Evolutionary conservation across 805 yeast genomes (phyloP).

Genomic region (Torulaspora delbrueckii): DNA sequence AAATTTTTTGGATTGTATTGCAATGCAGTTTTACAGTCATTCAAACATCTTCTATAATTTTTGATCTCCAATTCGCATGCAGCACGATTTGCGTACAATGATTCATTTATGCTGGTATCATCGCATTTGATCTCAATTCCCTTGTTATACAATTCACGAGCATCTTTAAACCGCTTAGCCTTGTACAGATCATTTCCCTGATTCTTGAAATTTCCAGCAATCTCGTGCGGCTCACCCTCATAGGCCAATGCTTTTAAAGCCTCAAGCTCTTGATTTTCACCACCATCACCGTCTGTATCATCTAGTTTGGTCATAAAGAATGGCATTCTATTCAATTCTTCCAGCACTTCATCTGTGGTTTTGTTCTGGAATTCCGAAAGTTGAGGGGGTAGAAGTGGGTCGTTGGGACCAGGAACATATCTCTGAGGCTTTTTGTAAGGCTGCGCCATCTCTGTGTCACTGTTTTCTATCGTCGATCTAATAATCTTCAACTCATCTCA

Average conservation of each 20-base stretch:
- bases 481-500: not conserved
- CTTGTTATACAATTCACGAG: conserved; percentile 71
- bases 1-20: conserved; percentile 59
- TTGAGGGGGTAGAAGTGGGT: conserved; percentile 80
- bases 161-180: conserved; percentile 64
- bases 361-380: conserved; percentile 57
- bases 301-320: conserved; percentile 90
- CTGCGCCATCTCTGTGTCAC: not conserved
- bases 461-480: not conserved
- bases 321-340: conserved; percentile 78
- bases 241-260: conserved; percentile 88
- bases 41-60: conserved; percentile 80
- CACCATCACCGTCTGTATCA: conserved; percentile 70
- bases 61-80: conserved; percentile 84
- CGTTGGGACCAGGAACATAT: conserved; percentile 48
- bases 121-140: conserved; percentile 71
- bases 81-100: conserved; percentile 76
- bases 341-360: conserved; percentile 68
- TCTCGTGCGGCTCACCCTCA: conserved; percentile 92
- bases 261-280: conserved; percentile 69
- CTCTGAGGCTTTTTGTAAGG: conserved; percentile 33
- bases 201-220: conserved; percentile 81
- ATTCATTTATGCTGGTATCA: conserved; percentile 49
- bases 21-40: conserved; percentile 75
- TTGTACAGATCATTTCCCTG: conserved; percentile 90